Percentiles rank a stretch among this genome's conserved stretches.
Evolutionary conservation across 495 filamentous ascomycete species (phyloP).

Genomic region (Aspergillus nanangensis): DNA sequence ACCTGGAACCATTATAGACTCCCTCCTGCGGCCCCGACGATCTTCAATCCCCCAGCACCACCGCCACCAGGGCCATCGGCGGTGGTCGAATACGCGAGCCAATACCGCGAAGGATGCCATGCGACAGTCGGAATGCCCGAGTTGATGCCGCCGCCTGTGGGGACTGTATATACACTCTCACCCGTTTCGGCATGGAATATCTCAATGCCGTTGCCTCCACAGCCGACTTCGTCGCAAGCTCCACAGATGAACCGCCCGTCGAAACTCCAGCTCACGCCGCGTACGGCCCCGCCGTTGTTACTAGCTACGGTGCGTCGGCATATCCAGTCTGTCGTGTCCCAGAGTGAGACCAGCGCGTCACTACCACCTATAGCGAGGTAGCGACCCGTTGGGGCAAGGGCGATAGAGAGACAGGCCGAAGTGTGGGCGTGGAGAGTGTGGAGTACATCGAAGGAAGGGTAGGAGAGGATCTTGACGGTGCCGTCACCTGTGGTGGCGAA

Average conservation of each 20-base stretch:
- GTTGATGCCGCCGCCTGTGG: slow-evolving; percentile 53
- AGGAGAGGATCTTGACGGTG: slow-evolving; percentile 73
- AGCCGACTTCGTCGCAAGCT: slow-evolving; percentile 69
- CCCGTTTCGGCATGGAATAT: slow-evolving; percentile 85
- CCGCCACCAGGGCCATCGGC: slow-evolving; percentile 65
- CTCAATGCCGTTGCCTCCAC: slow-evolving; percentile 50
- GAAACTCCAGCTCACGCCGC: slow-evolving; percentile 83
- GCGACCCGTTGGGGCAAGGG: slow-evolving; percentile 69
- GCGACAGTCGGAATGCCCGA: slow-evolving; percentile 59
- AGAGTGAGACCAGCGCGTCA: slow-evolving; percentile 83
- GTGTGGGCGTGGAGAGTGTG: slow-evolving; percentile 80
- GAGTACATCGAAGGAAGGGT: slow-evolving; percentile 43
- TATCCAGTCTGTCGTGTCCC: slow-evolving; percentile 91
- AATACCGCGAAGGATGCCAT: slow-evolving; percentile 90
- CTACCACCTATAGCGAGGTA: slow-evolving; percentile 86
- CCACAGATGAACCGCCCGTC: slow-evolving; percentile 85
- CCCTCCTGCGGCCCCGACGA: slow-evolving; percentile 62
- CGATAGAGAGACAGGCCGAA: slow-evolving; percentile 65
- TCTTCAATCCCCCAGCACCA: slow-evolving; percentile 73
- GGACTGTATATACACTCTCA: slow-evolving; percentile 76
- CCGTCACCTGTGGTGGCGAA: slow-evolving; percentile 84
- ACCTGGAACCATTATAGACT: slow-evolving; percentile 20
- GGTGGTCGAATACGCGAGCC: slow-evolving; percentile 85
- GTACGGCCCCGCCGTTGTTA: slow-evolving; percentile 69
- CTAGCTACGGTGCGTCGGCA: slow-evolving; percentile 75